A percentile compares a stretch with the other conserved stretches of the same genome.
Evolutionary conservation across 192 early-diverging fungal species (phyloP).

Genomic region (Lobosporangium transversale): DNA sequence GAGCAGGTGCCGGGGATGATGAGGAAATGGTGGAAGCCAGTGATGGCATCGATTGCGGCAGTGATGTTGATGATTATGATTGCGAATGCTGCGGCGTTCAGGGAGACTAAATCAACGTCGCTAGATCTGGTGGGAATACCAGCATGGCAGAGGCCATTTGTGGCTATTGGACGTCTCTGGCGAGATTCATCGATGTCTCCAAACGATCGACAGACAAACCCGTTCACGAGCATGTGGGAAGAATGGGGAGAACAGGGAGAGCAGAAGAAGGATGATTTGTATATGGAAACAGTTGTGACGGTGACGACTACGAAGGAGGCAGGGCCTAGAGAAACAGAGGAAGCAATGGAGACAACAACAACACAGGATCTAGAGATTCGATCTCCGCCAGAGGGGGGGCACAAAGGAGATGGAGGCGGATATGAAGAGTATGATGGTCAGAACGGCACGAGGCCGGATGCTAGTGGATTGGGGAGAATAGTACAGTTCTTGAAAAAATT

Average conservation of each 20-base stretch:
- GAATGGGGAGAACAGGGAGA: too few relatives aligned
- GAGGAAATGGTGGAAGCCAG: conserved; percentile 25
- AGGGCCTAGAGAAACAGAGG: neutral
- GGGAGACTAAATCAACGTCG: conserved; percentile 29
- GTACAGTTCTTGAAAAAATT: conserved; percentile 23
- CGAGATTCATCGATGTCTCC: conserved; percentile 6
- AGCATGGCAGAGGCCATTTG: conserved; percentile 24
- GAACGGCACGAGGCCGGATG: neutral
- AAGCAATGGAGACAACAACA: too few relatives aligned
- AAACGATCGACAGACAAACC: too few relatives aligned
- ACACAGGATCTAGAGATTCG: conserved; percentile 3
- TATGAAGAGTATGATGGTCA: conserved; percentile 2
- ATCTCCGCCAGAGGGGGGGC: neutral
- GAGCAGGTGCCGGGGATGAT: neutral
- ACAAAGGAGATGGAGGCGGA: neutral
- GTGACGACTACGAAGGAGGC: neutral
- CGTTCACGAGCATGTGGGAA: too few relatives aligned
- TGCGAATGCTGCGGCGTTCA: conserved; percentile 41
- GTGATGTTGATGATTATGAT: conserved; percentile 25
- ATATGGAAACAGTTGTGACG: neutral
- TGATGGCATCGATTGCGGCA: conserved; percentile 11
- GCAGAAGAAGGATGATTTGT: too few relatives aligned
- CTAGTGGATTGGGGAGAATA: conserved; percentile 2
- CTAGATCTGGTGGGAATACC: conserved; percentile 19
- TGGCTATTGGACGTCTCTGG: conserved; percentile 21